Base-by-base conservation (phyloP, 768 basidiomycete species). In the Strobilomyces confusus region DNA sequence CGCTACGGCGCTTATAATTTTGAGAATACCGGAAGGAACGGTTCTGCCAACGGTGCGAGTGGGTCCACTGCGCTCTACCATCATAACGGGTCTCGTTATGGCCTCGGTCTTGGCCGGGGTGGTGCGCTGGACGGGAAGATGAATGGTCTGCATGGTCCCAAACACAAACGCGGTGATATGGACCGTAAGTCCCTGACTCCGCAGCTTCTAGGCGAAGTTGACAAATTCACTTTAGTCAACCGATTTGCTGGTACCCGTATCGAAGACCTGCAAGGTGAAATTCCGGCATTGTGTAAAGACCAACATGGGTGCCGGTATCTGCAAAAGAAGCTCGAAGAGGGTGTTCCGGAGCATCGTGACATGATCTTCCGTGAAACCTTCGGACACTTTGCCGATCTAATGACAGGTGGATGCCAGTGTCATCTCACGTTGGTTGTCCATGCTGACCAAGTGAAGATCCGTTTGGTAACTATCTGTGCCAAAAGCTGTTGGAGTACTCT, bases 321-420 rank as follows among this genome's bases (percentile, higher is more conserved):
- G 52, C 97, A 99, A 73, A 98, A 98, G 83, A 98, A 98, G 73
- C 80, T 99, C 23, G 97, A 99, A 69, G 97, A 99, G 66, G 92
- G 91, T 51, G 83, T 88, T 54, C 81, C 95, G 5, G 95, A 95
- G 69, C 95, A 99, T 72, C 84, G 97, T 49, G 97, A 99, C 65
- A 95, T 98, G 90, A 99, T 99, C 69, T 99, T 98, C 81, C 83
- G 89, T 55, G 97, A 99, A 76, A 98, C 95, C 1, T 98, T 95
- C 64, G 86, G 88, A 43, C 95, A 98, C 65, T 98, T 98, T 64
- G 90, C 95, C 44, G 97, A 98, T 61, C 80, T 99, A 56, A 99
- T 99, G 97, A 98, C 93, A 30, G 92, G 90, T 90, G 55, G 29
- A 79, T 67, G 8, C 19, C 48, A 30, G 49, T 51, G 23, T 51